Evolutionary conservation across 192 early-diverging fungal genomes (phyloP), one percentile per base, ranked within the genome.

Genomic region (Geranomyces michiganensis): DNA sequence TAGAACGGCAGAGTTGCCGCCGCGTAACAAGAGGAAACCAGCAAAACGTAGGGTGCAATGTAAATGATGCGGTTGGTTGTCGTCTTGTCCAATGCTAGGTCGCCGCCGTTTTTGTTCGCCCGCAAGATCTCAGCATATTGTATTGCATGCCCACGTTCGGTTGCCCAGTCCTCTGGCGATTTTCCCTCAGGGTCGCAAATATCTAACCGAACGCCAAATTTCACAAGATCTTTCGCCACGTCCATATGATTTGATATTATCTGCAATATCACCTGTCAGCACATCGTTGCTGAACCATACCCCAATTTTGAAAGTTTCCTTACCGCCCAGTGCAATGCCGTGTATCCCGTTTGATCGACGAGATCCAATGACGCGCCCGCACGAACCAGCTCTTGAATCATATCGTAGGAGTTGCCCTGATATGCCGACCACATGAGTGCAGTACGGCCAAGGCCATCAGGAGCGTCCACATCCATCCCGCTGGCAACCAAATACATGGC

Each of bases 401-500:
- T 84, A 26, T 83, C 81, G 12, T 87, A 67, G 32, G 88, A 83
- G 75, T 93, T 92, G 1, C 90, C 91, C 75, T 94, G 91, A 74
- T 96, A 98, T 0, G 92, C 90, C 0, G 92, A 89, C 97, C 97
- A 99, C 93, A 97, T 96, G 27, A 99, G 81, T 51, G 92, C 83
- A 14, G 97, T 99, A 33, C 93, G 87, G 30, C 90, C 90, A 58
- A 92, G 82, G 1, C 81, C 77, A 67, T 99, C 97, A 5, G 79
- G 74, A 0, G 76, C 59, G 72, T 99, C 92, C 4, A 93, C 83
- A 58, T 90, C 89, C 72, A 91, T 84, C 1, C 87, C 92, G 6
- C 85, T 77, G 65, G 86, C 81, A 9, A 93, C 77, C 30, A 97
- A 62, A 71, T 89, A 95, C 2, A 92, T 68, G 7, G 93, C 80